Evolutionary conservation across 768 basidiomycete genomes (phyloP).

Genomic region (Russula lepida): DNA sequence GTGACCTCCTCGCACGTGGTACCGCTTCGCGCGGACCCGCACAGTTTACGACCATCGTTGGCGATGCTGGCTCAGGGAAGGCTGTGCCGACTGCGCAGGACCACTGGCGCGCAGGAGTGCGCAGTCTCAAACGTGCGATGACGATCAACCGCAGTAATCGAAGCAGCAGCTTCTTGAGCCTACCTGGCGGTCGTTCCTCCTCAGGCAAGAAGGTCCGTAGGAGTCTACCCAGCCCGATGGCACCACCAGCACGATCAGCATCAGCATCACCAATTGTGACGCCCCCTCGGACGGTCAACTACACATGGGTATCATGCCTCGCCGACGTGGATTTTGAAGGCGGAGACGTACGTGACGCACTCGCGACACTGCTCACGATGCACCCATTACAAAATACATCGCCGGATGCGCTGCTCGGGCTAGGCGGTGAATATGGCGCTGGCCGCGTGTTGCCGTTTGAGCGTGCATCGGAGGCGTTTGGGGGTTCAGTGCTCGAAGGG

Average conservation of each 20-base stretch:
- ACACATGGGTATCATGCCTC: slow-evolving; percentile 74
- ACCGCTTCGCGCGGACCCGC: slow-evolving; percentile 25
- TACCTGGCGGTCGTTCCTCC: background rate
- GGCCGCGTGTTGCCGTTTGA: slow-evolving; percentile 45
- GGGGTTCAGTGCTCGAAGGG: slow-evolving; percentile 24
- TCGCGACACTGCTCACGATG: slow-evolving; percentile 34
- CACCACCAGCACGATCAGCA: background rate
- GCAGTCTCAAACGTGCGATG: slow-evolving; percentile 40
- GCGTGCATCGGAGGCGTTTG: slow-evolving; percentile 44
- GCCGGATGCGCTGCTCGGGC: slow-evolving; percentile 23
- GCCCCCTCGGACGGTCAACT: slow-evolving; percentile 44
- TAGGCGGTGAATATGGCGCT: slow-evolving; percentile 28
- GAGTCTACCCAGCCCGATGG: background rate
- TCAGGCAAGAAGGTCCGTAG: background rate
- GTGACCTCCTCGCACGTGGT: slow-evolving; percentile 42
- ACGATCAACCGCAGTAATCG: slow-evolving; percentile 9
- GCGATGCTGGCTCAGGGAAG: slow-evolving; percentile 52
- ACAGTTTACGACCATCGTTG: slow-evolving; percentile 77
- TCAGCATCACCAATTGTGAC: background rate
- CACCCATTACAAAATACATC: slow-evolving; percentile 30
- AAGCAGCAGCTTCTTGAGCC: background rate
- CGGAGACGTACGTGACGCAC: slow-evolving; percentile 52
- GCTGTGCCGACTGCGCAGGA: slow-evolving; percentile 63
- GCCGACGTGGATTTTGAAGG: slow-evolving; percentile 84
- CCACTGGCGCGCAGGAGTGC: slow-evolving; percentile 63